Base-by-base conservation (phyloP, 1,284 basidiomycete species). In the Cutaneotrichosporon spelunceum region DNA sequence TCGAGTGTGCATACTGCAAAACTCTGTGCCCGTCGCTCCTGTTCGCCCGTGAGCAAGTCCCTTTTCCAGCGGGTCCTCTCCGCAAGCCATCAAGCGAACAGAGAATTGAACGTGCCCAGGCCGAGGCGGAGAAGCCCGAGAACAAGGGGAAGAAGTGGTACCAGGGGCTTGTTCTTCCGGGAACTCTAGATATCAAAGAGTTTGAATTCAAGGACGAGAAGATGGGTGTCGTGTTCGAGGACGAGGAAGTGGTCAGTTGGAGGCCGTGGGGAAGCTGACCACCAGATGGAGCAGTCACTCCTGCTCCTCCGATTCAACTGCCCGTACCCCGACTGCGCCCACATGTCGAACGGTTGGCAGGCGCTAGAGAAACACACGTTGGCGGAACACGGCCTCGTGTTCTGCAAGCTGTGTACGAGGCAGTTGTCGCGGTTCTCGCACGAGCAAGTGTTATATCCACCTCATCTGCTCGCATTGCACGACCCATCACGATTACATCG, bases 1-100 rank as follows among this genome's bases (percentile, higher is more conserved):
- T 81, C 59, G 91, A 95, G 16, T 99, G 95, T 77, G 93, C 94
- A 2, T 96, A 96, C 76, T 99, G 96, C 84, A 99, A 98, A 89
- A 88, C 88, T 70, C 84, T 88, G 4, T 89, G 93, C 79, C 83
- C 85, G 1, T 84, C 85, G 1, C 84, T 96, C 27, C 86, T 95
- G 64, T 96, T 95, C 77, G 94, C 92, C 0, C 78, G 81, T 6
- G 89, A 89, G 1, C 85, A 88, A 57, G 81, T 83, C 13, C 79
- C 79, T 0, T 93, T 87, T 78, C 79, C 84, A 16, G 83, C 86
- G 0, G 91, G 85, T 71, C 82, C 70, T 48, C 73, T 70, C 54
- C 80, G 10, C 81, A 83, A 1, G 82, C 87, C 34, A 65, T 78
- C 44, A 84, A 87, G 64, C 11, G 59, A 70, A 0, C 53, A 59